These are phyloP conservation scores for Colletotrichum spaethianum DNA, from an alignment of 2,329 filamentous ascomycete species.

Conservation along the genomic window DNA sequence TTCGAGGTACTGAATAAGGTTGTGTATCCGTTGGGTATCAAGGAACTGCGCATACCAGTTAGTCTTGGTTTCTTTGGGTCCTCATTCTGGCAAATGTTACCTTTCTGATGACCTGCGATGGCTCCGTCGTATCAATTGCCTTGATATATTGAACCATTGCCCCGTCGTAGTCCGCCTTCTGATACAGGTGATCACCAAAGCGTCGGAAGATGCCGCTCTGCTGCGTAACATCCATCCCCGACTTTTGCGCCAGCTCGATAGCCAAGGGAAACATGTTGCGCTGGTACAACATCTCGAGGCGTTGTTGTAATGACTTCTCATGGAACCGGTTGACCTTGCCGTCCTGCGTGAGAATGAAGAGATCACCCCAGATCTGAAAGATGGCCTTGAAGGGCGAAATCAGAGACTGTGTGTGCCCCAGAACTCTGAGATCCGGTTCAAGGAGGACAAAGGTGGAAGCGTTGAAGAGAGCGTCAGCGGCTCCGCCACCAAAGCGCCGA, in stretches of 20 bases:
- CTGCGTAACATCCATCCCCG: constrained; percentile 82
- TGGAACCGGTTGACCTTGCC: constrained; percentile 93
- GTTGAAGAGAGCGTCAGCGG: constrained; percentile 84
- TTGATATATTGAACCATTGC: constrained; percentile 99
- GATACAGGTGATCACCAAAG: constrained; percentile 95
- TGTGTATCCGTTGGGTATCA: constrained; percentile 97
- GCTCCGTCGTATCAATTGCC: constrained; percentile 95
- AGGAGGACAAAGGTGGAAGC: constrained; percentile 91
- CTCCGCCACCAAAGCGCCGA: constrained; percentile 77
- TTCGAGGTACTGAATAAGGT: constrained; percentile 96
- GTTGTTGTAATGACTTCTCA: constrained; percentile 91
- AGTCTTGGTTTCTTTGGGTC: constrained; percentile 42
- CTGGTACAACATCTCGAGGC: constrained; percentile 93
- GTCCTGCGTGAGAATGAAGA: constrained; percentile 92
- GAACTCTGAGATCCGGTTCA: constrained; percentile 91
- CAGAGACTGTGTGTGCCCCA: constrained; percentile 90
- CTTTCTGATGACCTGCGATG: constrained; percentile 95
- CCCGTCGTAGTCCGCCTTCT: constrained; percentile 95
- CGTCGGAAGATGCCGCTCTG: constrained; percentile 93
- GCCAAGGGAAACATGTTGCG: constrained; percentile 93
- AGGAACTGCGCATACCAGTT: constrained; percentile 75
- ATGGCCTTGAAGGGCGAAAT: constrained; percentile 84
- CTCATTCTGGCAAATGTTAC: constrained; percentile 56
- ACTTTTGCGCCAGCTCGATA: constrained; percentile 92
- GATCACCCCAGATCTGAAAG: constrained; percentile 90